Percentiles rank a stretch among this genome's conserved stretches.
Evolutionary conservation across 805 yeast genomes (phyloP).

Genomic region (Komagataella mondaviorum): DNA sequence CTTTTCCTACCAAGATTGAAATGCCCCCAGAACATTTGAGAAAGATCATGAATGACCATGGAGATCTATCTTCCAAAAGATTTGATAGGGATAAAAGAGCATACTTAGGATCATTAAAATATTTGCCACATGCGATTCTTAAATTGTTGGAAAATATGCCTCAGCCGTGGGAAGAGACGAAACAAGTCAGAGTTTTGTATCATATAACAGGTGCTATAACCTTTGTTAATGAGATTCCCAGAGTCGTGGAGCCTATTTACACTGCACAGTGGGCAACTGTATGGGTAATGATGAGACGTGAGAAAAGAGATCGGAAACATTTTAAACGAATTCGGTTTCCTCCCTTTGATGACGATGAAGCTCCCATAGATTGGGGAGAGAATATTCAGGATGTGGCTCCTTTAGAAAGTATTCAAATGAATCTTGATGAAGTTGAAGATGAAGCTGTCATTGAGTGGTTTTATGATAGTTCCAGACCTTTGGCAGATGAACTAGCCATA

Average conservation of each 20-base stretch:
- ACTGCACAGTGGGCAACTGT: conserved; percentile 91
- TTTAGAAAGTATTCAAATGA: conserved; percentile 54
- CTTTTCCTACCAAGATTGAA: conserved; percentile 52
- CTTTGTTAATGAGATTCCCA: conserved; percentile 82
- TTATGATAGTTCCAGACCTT: conserved; percentile 57
- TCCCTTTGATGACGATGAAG: conserved; percentile 96
- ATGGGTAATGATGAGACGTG: conserved; percentile 91
- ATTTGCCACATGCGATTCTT: conserved; percentile 88
- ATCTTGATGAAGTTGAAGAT: conserved; percentile 54
- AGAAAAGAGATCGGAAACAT: conserved; percentile 80
- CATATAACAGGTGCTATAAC: conserved; percentile 92
- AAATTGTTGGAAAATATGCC: conserved; percentile 94
- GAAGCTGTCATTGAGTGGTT: conserved; percentile 58
- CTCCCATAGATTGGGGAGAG: conserved; percentile 75
- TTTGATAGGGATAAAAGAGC: conserved; percentile 78
- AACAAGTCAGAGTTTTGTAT: conserved; percentile 79
- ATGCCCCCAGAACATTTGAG: conserved; percentile 93
- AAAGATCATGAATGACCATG: conserved; percentile 70
- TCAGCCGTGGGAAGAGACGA: conserved; percentile 90
- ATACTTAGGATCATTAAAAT: conserved; percentile 82
- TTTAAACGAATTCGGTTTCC: conserved; percentile 92
- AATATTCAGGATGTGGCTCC: conserved; percentile 63
- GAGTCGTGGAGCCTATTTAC: conserved; percentile 86
- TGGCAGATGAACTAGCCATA: conserved; percentile 36
- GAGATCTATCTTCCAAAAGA: conserved; percentile 68